Percentiles rank a stretch among this genome's conserved stretches.
phyloP scores from a whole-genome alignment of 192 early-diverging fungal species.

The Chytriomyces sp. region DNA sequence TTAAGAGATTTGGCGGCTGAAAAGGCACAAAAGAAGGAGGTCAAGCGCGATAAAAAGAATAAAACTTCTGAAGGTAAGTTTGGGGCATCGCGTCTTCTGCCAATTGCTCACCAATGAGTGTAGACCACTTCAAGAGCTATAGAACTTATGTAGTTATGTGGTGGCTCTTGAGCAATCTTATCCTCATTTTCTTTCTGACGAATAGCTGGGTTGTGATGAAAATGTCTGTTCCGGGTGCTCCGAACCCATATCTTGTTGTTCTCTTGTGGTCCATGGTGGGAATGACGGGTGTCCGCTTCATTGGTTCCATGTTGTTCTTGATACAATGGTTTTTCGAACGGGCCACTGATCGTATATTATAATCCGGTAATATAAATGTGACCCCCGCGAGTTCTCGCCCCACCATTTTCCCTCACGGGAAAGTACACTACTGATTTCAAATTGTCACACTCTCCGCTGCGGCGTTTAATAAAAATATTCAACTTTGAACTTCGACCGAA shows the following conservation, averaged over 20 bases:
- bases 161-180: conserved; percentile 47
- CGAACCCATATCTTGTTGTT: conserved; percentile 42
- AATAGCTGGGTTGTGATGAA: conserved; percentile 26
- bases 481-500: no score
- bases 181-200: conserved; percentile 45
- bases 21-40: neutral
- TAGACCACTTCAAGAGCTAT: conserved; percentile 50
- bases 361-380: no score
- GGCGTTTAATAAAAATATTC: no score
- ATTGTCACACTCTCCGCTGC: no score
- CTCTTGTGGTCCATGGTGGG: conserved; percentile 65
- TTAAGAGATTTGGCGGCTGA: conserved; percentile 15
- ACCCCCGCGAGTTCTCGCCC: no score
- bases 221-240: conserved; percentile 4
- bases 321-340: conserved; percentile 33
- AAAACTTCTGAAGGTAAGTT: conserved; percentile 1
- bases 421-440: no score
- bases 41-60: neutral
- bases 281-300: conserved; percentile 33
- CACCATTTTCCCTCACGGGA: no score
- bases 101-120: neutral
- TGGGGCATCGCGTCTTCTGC: neutral
- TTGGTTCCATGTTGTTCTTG: conserved; percentile 29
- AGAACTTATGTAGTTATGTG: conserved; percentile 47
- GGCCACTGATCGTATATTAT: conserved; percentile 20